These are phyloP conservation scores for Raddia distichophylla DNA, from an alignment of 176 grass and related monocot species.

Conservation along the genomic window DNA sequence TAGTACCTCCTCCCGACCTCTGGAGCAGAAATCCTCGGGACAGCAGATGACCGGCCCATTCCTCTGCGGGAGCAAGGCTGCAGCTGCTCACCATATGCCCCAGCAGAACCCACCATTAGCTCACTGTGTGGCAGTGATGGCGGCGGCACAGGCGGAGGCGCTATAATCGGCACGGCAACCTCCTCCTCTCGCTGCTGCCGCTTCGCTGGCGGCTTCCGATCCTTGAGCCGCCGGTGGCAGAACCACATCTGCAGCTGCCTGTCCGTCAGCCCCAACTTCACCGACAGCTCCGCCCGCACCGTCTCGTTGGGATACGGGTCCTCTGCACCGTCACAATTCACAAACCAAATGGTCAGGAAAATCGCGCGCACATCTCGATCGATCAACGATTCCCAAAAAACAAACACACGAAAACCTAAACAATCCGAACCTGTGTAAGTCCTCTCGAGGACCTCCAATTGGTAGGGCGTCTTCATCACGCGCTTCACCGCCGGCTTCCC, in stretches of 20 bases:
- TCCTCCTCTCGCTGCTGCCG: slow-evolving; percentile 60
- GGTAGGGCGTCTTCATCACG: slow-evolving; percentile 97
- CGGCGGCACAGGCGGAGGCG: slow-evolving; percentile 43
- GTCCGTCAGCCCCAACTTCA: slow-evolving; percentile 69
- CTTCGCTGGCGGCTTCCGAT: slow-evolving; percentile 60
- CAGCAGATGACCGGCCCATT: slow-evolving; percentile 50
- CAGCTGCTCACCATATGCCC: slow-evolving; percentile 25
- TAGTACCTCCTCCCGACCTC: slow-evolving; percentile 63
- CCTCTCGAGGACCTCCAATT: slow-evolving; percentile 86
- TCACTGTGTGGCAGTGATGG: slow-evolving; percentile 47
- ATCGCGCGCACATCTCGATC: slow-evolving; percentile 2
- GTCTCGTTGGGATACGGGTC: slow-evolving; percentile 70
- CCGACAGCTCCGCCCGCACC: slow-evolving; percentile 63
- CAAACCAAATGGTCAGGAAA: slow-evolving; percentile 18
- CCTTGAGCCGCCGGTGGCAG: slow-evolving; percentile 90
- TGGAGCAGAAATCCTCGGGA: slow-evolving; percentile 68
- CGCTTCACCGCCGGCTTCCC: slow-evolving; percentile 66
- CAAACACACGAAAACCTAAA: background rate
- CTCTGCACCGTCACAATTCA: slow-evolving; percentile 56
- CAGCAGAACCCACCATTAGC: slow-evolving; percentile 29
- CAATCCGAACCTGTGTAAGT: slow-evolving; percentile 70
- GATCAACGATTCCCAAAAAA: background rate
- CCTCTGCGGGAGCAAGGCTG: slow-evolving; percentile 42
- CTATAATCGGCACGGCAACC: slow-evolving; percentile 34
- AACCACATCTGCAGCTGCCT: slow-evolving; percentile 99